Base-by-base conservation (phyloP, 768 basidiomycete species). In the Clathrus columnatus region DNA sequence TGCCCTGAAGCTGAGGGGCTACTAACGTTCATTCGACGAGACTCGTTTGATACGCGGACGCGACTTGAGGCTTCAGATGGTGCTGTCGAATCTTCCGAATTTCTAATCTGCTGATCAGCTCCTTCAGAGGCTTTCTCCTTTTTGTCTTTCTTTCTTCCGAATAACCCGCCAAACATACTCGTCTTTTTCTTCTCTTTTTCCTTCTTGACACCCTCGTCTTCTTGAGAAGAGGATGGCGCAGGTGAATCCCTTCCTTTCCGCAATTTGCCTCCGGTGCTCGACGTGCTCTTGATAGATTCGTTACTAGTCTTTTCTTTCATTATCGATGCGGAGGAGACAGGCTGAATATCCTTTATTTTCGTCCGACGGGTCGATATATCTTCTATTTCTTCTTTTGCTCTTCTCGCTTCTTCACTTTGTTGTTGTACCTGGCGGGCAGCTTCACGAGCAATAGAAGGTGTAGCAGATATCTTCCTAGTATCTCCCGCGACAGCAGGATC, bases 381-480 rank as follows among this genome's bases (percentile, higher is more conserved):
- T 46, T 77, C 78, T 1, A 71, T 63, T 63, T 83, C 76, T 59
- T 80, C 75, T n/a, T 75, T 70, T 2, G 71, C 70, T 24, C 76
- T 78, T 59, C 80, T 79, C 50, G 75, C 74, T 18, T 80, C 75
- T 49, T 81, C 75, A 58, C 82, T 73, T 65, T 78, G 72, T 61
- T 73, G 72, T 51, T 75, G 71, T 61, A 64, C 54, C 63, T 67
- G 30, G 27, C 70, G 74, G 27, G 69, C 75, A 16, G 64, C 63
- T 17, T 80, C 81, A 16, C 85, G 83, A 10, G 82, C 87, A 20
- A 94, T 81, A 1, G 78, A 73, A 1, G 92, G 92, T 0, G 91
- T 94, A 56, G 80, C 82, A 8, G 82, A 85, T 53, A 92, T 72
- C 60, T 87, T 84, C 53, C 79, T 78, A 5, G 91, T 92, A 64